Evolutionary conservation across 1,139 yeast genomes (phyloP), one percentile per base, ranked within the genome.

Genomic region (Candida tropicalis): DNA sequence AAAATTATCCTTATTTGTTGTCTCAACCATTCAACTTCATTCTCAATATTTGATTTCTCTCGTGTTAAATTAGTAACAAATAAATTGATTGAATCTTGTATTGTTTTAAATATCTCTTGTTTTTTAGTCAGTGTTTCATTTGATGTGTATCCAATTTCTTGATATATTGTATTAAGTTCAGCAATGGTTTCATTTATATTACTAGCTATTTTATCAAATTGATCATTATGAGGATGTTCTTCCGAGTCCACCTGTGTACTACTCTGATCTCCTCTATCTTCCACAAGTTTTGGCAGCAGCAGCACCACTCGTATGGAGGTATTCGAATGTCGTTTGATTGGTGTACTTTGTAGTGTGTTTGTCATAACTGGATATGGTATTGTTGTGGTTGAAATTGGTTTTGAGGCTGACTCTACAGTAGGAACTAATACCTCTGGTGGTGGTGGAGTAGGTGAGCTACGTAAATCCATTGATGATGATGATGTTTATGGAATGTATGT

Each of bases 11-110:
- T 56, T 23, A 73, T 66, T 47, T 73, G 78, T 50, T 73, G 77
- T 40, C 77, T 54, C 43, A 73, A 57, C 78, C 79, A 73, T 42
- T 71, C 77, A 54, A 77, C 72, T 49, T 74, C 79, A 44, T 65
- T 68, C 41, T 66, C 71, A 3, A 73, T 68, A 44, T 57, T 66
- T 27, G 50, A 58, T 55, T 66, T 70, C 48, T 74, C 77, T 46
- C 76, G 57, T 34, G 60, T 62, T 16, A 73, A 55, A 35, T 50
- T 64, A 23, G 50, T 44, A 3, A 72, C 62, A 49, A 70, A 71
- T 35, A 63, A 62, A 10, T 56, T 40, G 13, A 73, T 71, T 8
- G 77, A 69, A 22, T 68, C 68, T 39, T 70, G 68, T n/a, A 74
- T 64, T 4, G 63, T 68, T 13, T 53, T 61, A 45, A 72, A 73